Conservation (phyloP, 2,329 filamentous ascomycete species). For the Neonectria punicea region DNA sequence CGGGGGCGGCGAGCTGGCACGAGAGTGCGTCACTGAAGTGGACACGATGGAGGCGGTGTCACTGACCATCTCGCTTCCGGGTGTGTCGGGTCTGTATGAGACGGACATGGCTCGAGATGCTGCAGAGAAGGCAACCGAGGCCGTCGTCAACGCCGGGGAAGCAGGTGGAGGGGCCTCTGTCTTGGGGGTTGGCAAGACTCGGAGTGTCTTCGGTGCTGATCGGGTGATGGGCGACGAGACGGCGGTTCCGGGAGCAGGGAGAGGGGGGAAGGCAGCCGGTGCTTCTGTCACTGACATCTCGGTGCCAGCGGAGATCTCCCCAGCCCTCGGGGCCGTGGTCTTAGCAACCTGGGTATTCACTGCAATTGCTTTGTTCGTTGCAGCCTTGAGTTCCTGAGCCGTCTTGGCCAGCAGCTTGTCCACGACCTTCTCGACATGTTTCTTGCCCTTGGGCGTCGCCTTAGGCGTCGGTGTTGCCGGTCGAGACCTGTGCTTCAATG, state of each 20-base stretch:
- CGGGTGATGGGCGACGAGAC: slow-evolving; percentile 62
- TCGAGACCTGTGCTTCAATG: slow-evolving; percentile 50
- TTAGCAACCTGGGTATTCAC: slow-evolving; percentile 63
- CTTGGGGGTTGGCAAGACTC: slow-evolving; percentile 76
- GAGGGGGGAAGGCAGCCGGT: slow-evolving; percentile 59
- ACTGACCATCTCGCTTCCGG: slow-evolving; percentile 78
- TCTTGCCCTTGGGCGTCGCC: slow-evolving; percentile 48
- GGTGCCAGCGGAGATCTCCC: slow-evolving; percentile 41
- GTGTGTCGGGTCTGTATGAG: slow-evolving; percentile 73
- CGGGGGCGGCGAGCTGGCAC: slow-evolving; percentile 77
- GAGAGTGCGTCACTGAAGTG: slow-evolving; percentile 72
- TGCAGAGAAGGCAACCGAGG: slow-evolving; percentile 45
- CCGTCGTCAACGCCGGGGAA: slow-evolving; percentile 45
- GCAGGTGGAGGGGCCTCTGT: slow-evolving; percentile 61
- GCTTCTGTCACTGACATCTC: slow-evolving; percentile 48
- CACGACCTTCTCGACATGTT: slow-evolving; percentile 44
- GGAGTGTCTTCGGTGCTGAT: slow-evolving; percentile 70
- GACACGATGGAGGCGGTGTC: slow-evolving; percentile 81
- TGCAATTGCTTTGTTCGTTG: slow-evolving; percentile 49
- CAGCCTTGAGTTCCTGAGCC: slow-evolving; percentile 27
- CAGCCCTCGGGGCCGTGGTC: slow-evolving; percentile 42
- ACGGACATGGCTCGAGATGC: slow-evolving; percentile 45
- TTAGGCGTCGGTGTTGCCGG: slow-evolving; percentile 51
- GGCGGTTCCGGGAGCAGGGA: slow-evolving; percentile 59
- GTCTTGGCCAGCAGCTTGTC: slow-evolving; percentile 40